Evolutionary conservation across 805 yeast genomes (phyloP).

Genomic region (Phaffomyces thermotolerans): DNA sequence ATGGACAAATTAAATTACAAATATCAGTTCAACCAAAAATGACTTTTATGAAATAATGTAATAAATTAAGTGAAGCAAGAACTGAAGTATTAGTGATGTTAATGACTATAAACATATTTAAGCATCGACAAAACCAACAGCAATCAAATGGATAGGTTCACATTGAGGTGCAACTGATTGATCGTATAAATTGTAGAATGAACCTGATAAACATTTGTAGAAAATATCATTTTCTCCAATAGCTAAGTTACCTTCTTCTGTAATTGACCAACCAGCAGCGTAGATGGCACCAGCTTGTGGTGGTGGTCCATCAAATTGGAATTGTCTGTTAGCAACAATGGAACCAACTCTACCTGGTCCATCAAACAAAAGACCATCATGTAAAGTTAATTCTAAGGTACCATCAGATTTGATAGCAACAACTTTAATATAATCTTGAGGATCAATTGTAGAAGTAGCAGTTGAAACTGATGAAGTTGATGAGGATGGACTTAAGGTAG

Average conservation of each 20-base stretch:
- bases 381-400: slow-evolving; percentile 2
- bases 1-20: no score
- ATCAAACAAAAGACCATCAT: slow-evolving; percentile 6
- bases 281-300: slow-evolving; percentile 74
- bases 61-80: background rate
- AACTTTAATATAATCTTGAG: background rate
- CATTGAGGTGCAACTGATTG: slow-evolving; percentile 55
- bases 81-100: background rate
- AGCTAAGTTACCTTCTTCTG: slow-evolving; percentile 52
- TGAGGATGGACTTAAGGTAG: slow-evolving; percentile 4
- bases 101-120: background rate
- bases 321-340: slow-evolving; percentile 37
- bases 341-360: slow-evolving; percentile 13
- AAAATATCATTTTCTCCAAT: slow-evolving; percentile 53
- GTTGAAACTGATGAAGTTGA: slow-evolving; percentile 2
- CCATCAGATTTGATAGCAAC: slow-evolving; percentile 3
- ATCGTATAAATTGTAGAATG: slow-evolving; percentile 73
- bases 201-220: slow-evolving; percentile 71
- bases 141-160: slow-evolving; percentile 49
- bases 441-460: background rate
- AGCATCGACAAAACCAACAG: slow-evolving; percentile 45
- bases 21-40: no score
- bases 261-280: slow-evolving; percentile 59
- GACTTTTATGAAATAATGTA: background rate
- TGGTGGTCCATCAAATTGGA: slow-evolving; percentile 79